Percentiles rank a stretch among this genome's conserved stretches.
These are phyloP conservation scores for Monilinia laxa DNA, from an alignment of 2,329 filamentous ascomycete genomes.

Conservation along the genomic window DNA sequence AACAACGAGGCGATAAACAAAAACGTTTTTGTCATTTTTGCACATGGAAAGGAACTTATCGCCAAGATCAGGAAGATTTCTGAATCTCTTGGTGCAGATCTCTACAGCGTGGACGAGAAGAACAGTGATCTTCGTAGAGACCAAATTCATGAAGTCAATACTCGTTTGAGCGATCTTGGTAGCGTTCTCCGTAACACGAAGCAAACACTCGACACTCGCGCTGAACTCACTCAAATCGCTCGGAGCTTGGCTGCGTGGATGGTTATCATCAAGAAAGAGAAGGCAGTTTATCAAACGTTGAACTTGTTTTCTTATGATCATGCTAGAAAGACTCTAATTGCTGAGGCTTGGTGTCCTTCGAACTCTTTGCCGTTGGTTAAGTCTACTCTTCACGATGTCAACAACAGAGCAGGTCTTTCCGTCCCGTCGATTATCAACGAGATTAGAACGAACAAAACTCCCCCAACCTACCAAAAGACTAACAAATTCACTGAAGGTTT, in stretches of 20 bases:
- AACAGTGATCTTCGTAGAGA: slow-evolving; percentile 93
- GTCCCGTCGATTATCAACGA: slow-evolving; percentile 98
- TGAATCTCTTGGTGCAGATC: slow-evolving; percentile 90
- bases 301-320: slow-evolving; percentile 97
- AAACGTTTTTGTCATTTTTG: slow-evolving; percentile 99
- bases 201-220: slow-evolving; percentile 85
- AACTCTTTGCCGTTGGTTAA: slow-evolving; percentile 88
- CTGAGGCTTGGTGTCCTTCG: slow-evolving; percentile 95
- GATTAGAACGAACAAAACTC: slow-evolving; percentile 94
- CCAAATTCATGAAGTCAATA: slow-evolving; percentile 97
- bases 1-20: slow-evolving; percentile 92
- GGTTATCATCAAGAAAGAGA: slow-evolving; percentile 97
- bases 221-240: slow-evolving; percentile 89
- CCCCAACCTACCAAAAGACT: slow-evolving; percentile 94
- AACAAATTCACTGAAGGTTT: slow-evolving; percentile 99
- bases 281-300: slow-evolving; percentile 92
- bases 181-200: slow-evolving; percentile 95
- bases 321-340: slow-evolving; percentile 91
- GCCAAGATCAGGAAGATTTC: slow-evolving; percentile 99
- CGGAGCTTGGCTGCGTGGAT: slow-evolving; percentile 94
- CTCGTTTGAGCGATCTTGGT: slow-evolving; percentile 81
- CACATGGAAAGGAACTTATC: slow-evolving; percentile 96
- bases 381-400: slow-evolving; percentile 92
- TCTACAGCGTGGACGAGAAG: slow-evolving; percentile 98
- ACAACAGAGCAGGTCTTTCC: slow-evolving; percentile 91